A percentile compares a stretch with the other conserved stretches of the same genome.
Evolutionary conservation across 1,139 yeast genomes (phyloP).

Genomic region (Kodamaea suecica): DNA sequence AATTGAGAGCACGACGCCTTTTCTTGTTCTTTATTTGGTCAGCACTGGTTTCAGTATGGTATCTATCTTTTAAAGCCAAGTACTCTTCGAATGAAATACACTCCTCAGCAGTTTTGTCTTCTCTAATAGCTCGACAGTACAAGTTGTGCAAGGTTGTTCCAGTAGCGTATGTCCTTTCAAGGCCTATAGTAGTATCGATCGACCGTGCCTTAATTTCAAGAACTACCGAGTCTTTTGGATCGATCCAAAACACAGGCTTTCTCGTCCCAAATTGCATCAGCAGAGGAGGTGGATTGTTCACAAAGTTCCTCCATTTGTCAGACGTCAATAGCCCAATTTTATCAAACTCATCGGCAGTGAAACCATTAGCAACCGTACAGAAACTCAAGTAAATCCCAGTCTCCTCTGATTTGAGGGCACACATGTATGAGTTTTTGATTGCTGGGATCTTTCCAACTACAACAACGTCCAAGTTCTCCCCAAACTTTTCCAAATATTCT

Average conservation of each 20-base stretch:
- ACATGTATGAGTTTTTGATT: constrained; percentile 68
- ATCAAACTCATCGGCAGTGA: constrained; percentile 59
- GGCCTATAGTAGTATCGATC: constrained; percentile 42
- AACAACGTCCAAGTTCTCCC: constrained; percentile 77
- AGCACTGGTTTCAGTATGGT: constrained; percentile 24
- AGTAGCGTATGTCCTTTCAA: constrained; percentile 52
- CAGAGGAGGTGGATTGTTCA: constrained; percentile 37
- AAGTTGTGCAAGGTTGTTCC: constrained; percentile 75
- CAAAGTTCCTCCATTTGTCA: constrained; percentile 57
- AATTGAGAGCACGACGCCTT: constrained; percentile 12
- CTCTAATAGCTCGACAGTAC: constrained; percentile 64
- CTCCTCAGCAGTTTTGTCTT: constrained; percentile 60
- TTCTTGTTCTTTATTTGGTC: constrained; percentile 28
- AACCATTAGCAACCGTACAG: constrained; percentile 83
- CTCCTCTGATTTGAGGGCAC: constrained; percentile 54
- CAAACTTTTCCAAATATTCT: constrained; percentile 80
- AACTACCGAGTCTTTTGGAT: constrained; percentile 73
- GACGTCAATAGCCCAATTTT: constrained; percentile 56
- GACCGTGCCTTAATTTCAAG: constrained; percentile 85
- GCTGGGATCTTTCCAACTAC: constrained; percentile 79
- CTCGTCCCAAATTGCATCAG: constrained; percentile 58
- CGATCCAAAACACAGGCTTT: constrained; percentile 72
- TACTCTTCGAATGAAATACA: constrained; percentile 61
- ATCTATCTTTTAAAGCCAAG: constrained; percentile 29
- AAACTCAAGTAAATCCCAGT: constrained; percentile 48